Conservation (phyloP, 345 rosid genomes). For the Syzygium aqueum region DNA sequence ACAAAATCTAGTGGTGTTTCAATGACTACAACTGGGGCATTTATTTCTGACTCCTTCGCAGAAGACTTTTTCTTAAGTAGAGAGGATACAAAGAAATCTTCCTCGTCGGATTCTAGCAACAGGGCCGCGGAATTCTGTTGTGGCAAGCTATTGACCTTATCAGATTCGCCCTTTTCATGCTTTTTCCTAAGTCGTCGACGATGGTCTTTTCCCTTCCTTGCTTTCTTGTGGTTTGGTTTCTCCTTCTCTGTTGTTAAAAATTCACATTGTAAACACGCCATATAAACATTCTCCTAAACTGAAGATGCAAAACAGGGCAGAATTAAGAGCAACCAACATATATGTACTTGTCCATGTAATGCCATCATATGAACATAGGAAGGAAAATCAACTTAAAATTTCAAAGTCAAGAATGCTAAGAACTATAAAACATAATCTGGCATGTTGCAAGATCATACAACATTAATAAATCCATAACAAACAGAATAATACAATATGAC, state of each 20-base stretch:
- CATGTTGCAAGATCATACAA: neutral
- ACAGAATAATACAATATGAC: neutral
- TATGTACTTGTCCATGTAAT: neutral
- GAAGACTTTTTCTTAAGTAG: neutral
- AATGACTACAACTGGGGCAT: neutral
- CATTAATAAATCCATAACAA: neutral
- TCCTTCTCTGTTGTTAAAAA: neutral
- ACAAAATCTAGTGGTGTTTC: neutral
- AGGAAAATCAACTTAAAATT: neutral
- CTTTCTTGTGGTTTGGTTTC: neutral
- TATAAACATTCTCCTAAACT: neutral
- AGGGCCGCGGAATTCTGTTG: neutral
- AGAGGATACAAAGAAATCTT: neutral
- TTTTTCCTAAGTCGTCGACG: neutral
- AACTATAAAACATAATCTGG: neutral
- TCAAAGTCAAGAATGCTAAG: neutral
- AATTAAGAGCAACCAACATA: neutral
- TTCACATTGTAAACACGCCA: neutral
- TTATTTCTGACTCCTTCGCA: neutral
- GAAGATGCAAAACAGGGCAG: neutral
- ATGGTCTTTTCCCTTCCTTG: neutral
- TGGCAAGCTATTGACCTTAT: neutral
- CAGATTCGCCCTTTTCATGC: neutral
- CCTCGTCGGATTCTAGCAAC: neutral
- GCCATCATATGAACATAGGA: neutral